Base-by-base conservation (phyloP, 352 stramenopile species). In the Globisporangium spinosum region DNA sequence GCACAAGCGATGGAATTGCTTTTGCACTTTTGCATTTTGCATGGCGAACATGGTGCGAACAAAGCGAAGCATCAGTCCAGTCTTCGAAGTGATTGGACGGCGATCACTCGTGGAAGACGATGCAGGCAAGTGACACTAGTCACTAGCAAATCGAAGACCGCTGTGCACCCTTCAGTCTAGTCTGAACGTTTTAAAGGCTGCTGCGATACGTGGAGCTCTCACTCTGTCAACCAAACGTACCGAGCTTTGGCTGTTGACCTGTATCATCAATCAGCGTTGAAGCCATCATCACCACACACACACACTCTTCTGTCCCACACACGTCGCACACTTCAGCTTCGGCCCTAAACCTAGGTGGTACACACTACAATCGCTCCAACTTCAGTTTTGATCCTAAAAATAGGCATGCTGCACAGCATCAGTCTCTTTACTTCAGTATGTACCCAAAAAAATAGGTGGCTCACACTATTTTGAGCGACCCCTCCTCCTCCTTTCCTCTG, bases 191-290 rank as follows among this genome's bases (percentile, higher is more conserved):
- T 61, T 61, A 49, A 10, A 47, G 56, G 56, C 29, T 47, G 32
- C 56, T 61, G 56, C 56, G 56, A 61, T 61, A 61, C 29, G 56
- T 61, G 56, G 15, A 49, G 40, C 40, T 49, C 40, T 49, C 40
- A 17, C 40, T n/a, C 40, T 9, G 13, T 22, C 40, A 20, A 47
- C 17, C 40, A 49, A 49, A 49, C 3, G 13, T 22, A 17, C 0
- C 15, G 13, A n/a, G 13, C 35, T 43, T n/a, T 49, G 15, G 15
- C 15, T 49, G 40, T 49, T 49, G 40, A 49, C 15, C 40, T 59
- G 13, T 40, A 32, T 59, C 54, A 25, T 58, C 13, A 23, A 10
- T 40, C 17, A 58, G 17, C 4, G 17, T 35, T 23, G 27, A 23
- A 23, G 54, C 54, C 54, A 40, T 22, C 54, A 58, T 17, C 2